Percentiles rank a stretch among this genome's conserved stretches.
phyloP scores from a whole-genome alignment of 441 rosid species.

The Viola pubescens region DNA sequence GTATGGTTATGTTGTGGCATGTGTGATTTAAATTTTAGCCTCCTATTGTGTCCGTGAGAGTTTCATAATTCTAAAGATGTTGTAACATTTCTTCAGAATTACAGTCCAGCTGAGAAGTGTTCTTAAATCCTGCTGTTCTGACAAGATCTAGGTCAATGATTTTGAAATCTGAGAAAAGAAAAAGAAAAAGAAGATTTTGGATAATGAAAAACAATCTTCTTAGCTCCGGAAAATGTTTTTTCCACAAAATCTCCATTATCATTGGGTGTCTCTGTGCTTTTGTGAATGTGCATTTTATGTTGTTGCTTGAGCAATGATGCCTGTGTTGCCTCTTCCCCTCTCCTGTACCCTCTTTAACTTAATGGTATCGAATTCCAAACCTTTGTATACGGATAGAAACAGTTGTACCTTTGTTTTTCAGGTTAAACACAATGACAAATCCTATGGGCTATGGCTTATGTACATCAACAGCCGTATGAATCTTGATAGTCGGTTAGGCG shows the following conservation, averaged over 20 bases:
- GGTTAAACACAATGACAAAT: slow-evolving; percentile 61
- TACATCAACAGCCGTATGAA: slow-evolving; percentile 73
- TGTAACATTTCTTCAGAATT: too few species aligned
- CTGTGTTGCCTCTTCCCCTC: slow-evolving; percentile 3
- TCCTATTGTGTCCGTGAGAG: neutral
- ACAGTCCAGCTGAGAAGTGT: neutral
- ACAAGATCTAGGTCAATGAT: slow-evolving; percentile 1
- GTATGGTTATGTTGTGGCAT: neutral
- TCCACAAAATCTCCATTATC: neutral
- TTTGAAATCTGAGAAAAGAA: neutral
- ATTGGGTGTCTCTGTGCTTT: neutral
- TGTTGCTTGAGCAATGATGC: neutral
- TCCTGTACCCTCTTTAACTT: slow-evolving; percentile 8
- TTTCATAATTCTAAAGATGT: neutral
- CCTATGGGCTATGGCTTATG: slow-evolving; percentile 87
- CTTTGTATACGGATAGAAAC: slow-evolving; percentile 29
- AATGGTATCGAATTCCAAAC: slow-evolving; percentile 19
- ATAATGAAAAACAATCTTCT: neutral
- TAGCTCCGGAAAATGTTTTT: neutral
- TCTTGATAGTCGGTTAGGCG: slow-evolving; percentile 59
- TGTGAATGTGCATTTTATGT: neutral
- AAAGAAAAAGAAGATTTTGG: neutral
- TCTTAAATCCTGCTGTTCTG: neutral
- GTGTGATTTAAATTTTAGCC: neutral
- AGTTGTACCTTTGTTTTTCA: slow-evolving; percentile 38